Percentiles rank a stretch among this genome's conserved stretches.
These are phyloP conservation scores for Cladosporium sp. DNA, from an alignment of 2,329 filamentous ascomycete genomes.

Conservation along the genomic window DNA sequence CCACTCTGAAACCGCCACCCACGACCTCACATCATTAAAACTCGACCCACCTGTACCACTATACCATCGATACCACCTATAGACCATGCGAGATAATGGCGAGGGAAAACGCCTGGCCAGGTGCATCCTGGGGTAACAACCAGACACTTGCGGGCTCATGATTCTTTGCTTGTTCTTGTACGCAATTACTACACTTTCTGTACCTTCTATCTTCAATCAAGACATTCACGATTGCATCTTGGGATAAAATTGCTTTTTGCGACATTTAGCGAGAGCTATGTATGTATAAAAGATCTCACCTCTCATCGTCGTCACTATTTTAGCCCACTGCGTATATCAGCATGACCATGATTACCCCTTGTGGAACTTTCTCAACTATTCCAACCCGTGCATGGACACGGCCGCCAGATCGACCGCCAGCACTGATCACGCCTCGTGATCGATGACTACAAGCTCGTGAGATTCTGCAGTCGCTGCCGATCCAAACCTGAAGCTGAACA, in stretches of 20 bases:
- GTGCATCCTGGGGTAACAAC: slow-evolving; percentile 10
- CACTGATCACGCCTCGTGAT: too few relatives aligned
- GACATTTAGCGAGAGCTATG: not conserved
- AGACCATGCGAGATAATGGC: slow-evolving; percentile 9
- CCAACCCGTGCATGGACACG: too few relatives aligned
- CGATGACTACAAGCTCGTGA: too few relatives aligned
- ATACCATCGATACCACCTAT: slow-evolving; percentile 12
- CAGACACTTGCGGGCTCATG: not conserved
- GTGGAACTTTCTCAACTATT: too few relatives aligned
- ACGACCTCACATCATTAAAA: not conserved
- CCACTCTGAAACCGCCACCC: not conserved
- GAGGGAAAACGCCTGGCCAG: slow-evolving; percentile 4
- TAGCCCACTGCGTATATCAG: too few relatives aligned
- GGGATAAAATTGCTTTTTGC: not conserved
- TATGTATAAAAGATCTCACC: slow-evolving; percentile 6
- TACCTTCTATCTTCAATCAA: slow-evolving; percentile 5
- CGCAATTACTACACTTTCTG: slow-evolving; percentile 6
- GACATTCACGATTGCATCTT: not conserved
- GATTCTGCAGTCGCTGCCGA: too few relatives aligned
- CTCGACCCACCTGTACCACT: slow-evolving; percentile 9
- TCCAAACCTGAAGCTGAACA: too few relatives aligned
- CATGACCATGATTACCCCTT: too few relatives aligned
- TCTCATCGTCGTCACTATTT: not conserved
- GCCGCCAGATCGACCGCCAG: too few relatives aligned
- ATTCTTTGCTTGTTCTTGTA: slow-evolving; percentile 1